A percentile compares a stretch with the other conserved stretches of the same genome.
These are phyloP conservation scores for Elongisporangium undulatum DNA, from an alignment of 352 stramenopile species.

Conservation along the genomic window DNA sequence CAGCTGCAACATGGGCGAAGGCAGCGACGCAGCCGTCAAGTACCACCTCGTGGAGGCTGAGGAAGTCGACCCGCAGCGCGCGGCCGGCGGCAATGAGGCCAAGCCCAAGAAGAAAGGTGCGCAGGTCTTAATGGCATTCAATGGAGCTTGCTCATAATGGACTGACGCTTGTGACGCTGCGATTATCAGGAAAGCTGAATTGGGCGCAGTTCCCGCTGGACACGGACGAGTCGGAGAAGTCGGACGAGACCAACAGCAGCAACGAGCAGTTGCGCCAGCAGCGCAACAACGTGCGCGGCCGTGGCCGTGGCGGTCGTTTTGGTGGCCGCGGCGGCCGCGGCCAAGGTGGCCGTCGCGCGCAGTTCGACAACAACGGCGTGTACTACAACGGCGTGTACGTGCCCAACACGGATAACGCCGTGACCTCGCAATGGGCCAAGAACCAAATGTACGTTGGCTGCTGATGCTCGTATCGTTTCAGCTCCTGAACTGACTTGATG, in stretches of 20 bases:
- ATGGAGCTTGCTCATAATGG: too few relatives aligned
- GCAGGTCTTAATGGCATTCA: too few relatives aligned
- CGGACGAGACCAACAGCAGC: constrained; percentile 19
- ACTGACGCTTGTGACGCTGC: background rate
- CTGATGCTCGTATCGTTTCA: background rate
- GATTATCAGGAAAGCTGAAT: constrained; percentile 45
- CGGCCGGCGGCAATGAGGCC: constrained; percentile 1
- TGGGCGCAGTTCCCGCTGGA: constrained; percentile 68
- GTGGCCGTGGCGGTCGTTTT: constrained; percentile 24
- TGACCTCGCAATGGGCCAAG: constrained; percentile 80
- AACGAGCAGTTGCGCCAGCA: constrained; percentile 11
- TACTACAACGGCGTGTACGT: constrained; percentile 83
- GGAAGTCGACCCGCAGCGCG: constrained; percentile 47
- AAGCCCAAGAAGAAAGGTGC: constrained; percentile 42
- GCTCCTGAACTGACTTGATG: constrained; percentile 5
- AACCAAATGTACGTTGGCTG: constrained; percentile 67
- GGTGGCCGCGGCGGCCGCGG: constrained; percentile 19
- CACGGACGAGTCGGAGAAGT: constrained; percentile 17
- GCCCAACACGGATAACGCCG: constrained; percentile 53
- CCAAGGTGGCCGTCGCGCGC: constrained; percentile 30
- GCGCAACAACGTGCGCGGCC: constrained; percentile 10
- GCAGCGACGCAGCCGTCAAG: constrained; percentile 41
- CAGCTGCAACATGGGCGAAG: background rate
- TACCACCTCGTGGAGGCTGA: constrained; percentile 82
- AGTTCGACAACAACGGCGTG: constrained; percentile 50